phyloP scores from a whole-genome alignment of 208 protist species.

The Trypanosoma congolense region DNA sequence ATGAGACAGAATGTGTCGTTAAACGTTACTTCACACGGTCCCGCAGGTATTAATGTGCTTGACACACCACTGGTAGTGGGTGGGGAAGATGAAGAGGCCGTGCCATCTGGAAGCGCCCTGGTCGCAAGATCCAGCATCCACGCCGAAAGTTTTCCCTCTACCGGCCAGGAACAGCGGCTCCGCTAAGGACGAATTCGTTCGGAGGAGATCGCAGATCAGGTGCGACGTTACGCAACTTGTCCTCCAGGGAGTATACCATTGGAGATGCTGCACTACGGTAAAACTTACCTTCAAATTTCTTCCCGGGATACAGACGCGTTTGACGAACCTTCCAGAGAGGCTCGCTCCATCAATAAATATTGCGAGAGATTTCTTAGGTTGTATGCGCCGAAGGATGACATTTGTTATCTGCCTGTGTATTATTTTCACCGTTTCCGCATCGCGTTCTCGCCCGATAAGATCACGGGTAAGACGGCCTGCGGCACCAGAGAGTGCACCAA shows the following conservation, averaged over 20 bases:
- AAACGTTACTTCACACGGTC: conserved; percentile 23
- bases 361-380: conserved; percentile 55
- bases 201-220: conserved; percentile 40
- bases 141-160: conserved; percentile 64
- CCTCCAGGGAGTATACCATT: conserved; percentile 65
- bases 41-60: not conserved
- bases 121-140: conserved; percentile 76
- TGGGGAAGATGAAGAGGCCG: conserved; percentile 15
- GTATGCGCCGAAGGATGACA: conserved; percentile 46
- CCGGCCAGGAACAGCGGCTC: conserved; percentile 43
- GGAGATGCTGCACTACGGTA: conserved; percentile 70
- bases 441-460: conserved; percentile 54
- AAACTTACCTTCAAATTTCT: conserved; percentile 51
- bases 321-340: conserved; percentile 71
- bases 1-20: conserved; percentile 66
- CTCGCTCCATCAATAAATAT: conserved; percentile 64
- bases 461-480: conserved; percentile 56
- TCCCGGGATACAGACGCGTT: conserved; percentile 50
- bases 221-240: conserved; percentile 33
- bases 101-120: conserved; percentile 20
- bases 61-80: not conserved
- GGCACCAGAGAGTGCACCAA: conserved; percentile 31
- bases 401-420: conserved; percentile 47
- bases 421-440: conserved; percentile 54
- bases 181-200: conserved; percentile 51